A percentile compares a stretch with the other conserved stretches of the same genome.
These are phyloP conservation scores for Athelia psychrophila DNA, from an alignment of 1,284 basidiomycete species.

Conservation along the genomic window DNA sequence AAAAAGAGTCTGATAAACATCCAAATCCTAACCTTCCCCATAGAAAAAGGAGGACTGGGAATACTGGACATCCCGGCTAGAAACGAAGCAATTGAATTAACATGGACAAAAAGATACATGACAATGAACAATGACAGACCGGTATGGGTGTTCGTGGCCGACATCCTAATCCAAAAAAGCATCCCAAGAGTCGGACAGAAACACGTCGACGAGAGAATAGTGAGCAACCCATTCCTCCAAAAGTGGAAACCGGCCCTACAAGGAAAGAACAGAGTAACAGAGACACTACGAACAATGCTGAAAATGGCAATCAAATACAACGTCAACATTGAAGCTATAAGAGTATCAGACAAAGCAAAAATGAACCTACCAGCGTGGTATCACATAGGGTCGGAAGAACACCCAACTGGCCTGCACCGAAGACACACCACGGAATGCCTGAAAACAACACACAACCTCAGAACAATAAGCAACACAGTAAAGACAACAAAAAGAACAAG, in stretches of 20 bases:
- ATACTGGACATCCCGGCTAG: constrained; percentile 5
- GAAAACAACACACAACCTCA: background rate
- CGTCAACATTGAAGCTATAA: background rate
- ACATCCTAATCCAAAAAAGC: background rate
- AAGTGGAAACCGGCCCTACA: background rate
- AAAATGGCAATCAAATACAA: background rate
- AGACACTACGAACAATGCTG: background rate
- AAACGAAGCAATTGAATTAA: constrained; percentile 9
- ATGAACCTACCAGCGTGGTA: background rate
- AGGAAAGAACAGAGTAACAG: background rate
- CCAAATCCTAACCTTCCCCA: background rate
- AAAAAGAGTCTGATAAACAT: background rate
- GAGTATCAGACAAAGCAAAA: background rate
- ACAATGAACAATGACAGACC: background rate
- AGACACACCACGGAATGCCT: background rate
- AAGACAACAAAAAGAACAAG: background rate
- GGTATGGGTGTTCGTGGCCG: constrained; percentile 4
- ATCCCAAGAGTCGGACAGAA: background rate
- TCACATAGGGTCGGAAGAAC: background rate
- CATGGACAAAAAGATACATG: constrained; percentile 2
- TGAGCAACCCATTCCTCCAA: background rate
- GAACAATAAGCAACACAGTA: background rate
- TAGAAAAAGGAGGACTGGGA: constrained; percentile 6
- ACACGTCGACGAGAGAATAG: background rate
- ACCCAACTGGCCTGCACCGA: background rate